Base-by-base conservation (phyloP, 495 filamentous ascomycete genomes). In the Tuber melanosporum region DNA sequence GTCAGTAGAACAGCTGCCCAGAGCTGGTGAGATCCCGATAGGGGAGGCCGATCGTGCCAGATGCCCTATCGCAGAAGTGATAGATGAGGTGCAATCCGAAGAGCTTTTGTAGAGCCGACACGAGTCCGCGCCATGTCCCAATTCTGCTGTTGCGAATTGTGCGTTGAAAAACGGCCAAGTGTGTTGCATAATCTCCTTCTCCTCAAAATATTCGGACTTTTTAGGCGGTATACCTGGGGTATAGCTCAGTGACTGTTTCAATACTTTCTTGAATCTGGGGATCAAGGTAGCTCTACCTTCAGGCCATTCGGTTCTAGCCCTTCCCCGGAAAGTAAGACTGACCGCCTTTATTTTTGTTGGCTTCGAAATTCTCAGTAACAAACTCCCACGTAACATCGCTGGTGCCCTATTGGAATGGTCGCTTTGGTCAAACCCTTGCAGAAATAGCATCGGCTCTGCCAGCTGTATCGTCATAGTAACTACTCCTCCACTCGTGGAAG, bases 331-430 rank as follows among this genome's bases (percentile, higher is more conserved):
- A 79, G 91, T 92, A 71, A 99, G 86, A 8, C 92, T 93, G 44
- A 99, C 89, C n/a, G 94, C 91, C 87, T 97, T 98, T 77, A 99
- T 91, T 86, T 99, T 99, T 57, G 93, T 91, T 80, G 91, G 91
- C 85, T 98, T 99, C 62, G 91, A 91, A 15, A 98, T 88, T 77
- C 91, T 91, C 73, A 99, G 83, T 83, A 92, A 90, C 74, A 99
- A 85, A 82, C 90, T 94, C 10, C 95, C 95, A 71, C 95, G 89
- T 19, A 99, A 86, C 82, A 99, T 92, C 10, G 96, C 91, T 17
- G 92, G 93, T 41, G 90, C 90, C 71, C 92, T 89, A 12, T 90
- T 88, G 57, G 85, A 87, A 41, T 88, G 87, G 73, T 93, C 91
- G 76, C 91, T 89, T 71, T 95, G 93, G 81, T 98, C 95, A 82